Base-by-base conservation (phyloP, 352 stramenopile species). In the Halophytophthora batemanensis region DNA sequence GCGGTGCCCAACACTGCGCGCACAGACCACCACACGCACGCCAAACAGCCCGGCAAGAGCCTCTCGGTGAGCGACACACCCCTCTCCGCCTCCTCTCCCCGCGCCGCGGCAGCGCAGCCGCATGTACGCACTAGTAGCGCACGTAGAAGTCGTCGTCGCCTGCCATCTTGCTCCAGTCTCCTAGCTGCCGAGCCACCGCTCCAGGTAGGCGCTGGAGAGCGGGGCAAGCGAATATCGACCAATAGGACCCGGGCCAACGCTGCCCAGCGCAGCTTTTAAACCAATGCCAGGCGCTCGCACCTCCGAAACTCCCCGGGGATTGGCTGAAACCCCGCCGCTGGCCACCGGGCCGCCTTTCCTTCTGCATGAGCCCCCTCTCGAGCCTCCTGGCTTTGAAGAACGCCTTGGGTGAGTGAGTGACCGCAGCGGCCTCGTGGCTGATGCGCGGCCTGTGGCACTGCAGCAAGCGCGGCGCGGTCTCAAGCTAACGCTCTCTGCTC, bases 1-100 rank as follows among this genome's bases (percentile, higher is more conserved):
- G 50, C 93, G 86, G 65, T 98, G 96, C 8, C 96, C 96, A 19
- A 98, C 93, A 64, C 87, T 96, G 37, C 25, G 50, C 17, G 14
- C 17, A 38, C 3, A 46, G 25, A 31, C 25, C 4, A 8, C 4
- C 33, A 52, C 46, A 50, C 37, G 29, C 15, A 48, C 11, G 41
- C 12, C 22, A 49, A 18, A 14, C 17, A 48, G 17, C 25, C 25
- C 25, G 25, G 25, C 25, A 22, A 33, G 31, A 3, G 3, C 33
- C n/a, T n/a, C n/a, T n/a, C n/a, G n/a, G 36, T 38, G 11, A 25
- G 13, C 10, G 19, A 29, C 17, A 48, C 2, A 4, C 41, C 10
- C 37, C 33, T 33, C 22, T 13, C 14, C 31, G 18, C 8, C 14
- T 2, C 2, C 40, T 28, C 4, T 12, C 12, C 5, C 17, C 12